phyloP scores from a whole-genome alignment of 2,329 filamentous ascomycete genomes.

The Sphaerostilbella broomeana region DNA sequence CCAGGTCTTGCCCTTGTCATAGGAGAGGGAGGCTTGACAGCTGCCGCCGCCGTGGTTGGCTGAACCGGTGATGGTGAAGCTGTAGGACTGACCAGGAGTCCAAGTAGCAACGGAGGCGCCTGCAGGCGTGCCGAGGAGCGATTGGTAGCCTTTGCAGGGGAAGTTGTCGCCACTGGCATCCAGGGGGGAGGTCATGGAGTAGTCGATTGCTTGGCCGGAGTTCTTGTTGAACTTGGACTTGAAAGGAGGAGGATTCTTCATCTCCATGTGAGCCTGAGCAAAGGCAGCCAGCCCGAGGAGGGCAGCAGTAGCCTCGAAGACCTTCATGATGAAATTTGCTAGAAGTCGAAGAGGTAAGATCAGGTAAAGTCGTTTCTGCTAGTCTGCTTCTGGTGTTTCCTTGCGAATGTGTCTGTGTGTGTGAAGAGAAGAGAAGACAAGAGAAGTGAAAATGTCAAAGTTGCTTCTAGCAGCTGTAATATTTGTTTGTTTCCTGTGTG shows the following conservation, averaged over 20 bases:
- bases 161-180: conserved; percentile 55
- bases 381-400: neutral
- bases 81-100: conserved; percentile 53
- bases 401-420: neutral
- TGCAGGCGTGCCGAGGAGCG: conserved; percentile 39
- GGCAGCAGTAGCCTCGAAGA: conserved; percentile 30
- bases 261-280: conserved; percentile 50
- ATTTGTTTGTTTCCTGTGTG: no score
- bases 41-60: conserved; percentile 63
- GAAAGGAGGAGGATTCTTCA: conserved; percentile 46
- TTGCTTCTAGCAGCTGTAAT: no score
- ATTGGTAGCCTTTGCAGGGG: conserved; percentile 65
- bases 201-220: conserved; percentile 48
- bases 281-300: conserved; percentile 37
- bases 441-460: neutral
- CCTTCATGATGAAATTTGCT: conserved; percentile 35
- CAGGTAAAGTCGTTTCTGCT: conserved; percentile 4
- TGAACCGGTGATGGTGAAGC: conserved; percentile 57
- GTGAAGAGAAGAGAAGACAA: neutral
- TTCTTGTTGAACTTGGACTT: conserved; percentile 47
- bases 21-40: conserved; percentile 69
- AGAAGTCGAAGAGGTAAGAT: no score
- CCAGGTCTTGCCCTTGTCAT: conserved; percentile 64
- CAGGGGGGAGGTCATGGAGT: conserved; percentile 65
- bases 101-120: conserved; percentile 55